phyloP scores from a whole-genome alignment of 352 stramenopile genomes.

The Blastocystis sp. region DNA sequence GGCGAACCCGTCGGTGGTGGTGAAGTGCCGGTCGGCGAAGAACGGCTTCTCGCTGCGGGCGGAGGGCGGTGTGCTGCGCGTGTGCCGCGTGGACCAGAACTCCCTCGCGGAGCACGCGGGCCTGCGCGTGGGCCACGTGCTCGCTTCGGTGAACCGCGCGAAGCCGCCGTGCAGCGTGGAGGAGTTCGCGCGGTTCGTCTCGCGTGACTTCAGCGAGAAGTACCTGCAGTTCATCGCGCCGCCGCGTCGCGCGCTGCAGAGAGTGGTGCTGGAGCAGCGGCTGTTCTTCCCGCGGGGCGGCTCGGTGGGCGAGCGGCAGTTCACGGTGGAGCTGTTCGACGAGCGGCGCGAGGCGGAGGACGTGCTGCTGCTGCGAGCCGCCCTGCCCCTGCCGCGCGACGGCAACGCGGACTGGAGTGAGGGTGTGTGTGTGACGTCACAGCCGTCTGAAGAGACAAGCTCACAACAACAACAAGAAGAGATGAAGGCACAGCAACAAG shows the following conservation, averaged over 20 bases:
- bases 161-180: not conserved
- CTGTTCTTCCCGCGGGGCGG: conserved; percentile 43
- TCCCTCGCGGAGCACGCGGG: conserved; percentile 2
- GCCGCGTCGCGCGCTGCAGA: not conserved
- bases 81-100: not conserved
- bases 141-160: not conserved
- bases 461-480: too few species aligned
- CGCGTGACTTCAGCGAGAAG: not conserved
- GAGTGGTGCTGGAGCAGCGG: conserved; percentile 20
- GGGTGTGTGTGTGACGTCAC: too few species aligned
- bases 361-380: too few species aligned
- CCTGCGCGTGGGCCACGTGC: conserved; percentile 10
- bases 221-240: conserved; percentile 7
- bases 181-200: not conserved
- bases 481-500: too few species aligned
- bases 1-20: not conserved
- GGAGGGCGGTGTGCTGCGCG: not conserved
- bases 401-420: too few species aligned
- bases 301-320: conserved; percentile 9
- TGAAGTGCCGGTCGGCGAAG: not conserved
- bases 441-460: too few species aligned
- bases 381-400: too few species aligned
- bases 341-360: not conserved
- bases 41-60: not conserved
- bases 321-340: conserved; percentile 15